Evolutionary conservation across 2,329 filamentous ascomycete species (phyloP), one percentile per base, ranked within the genome.

Genomic region (Phaeosphaeriaceae sp.): DNA sequence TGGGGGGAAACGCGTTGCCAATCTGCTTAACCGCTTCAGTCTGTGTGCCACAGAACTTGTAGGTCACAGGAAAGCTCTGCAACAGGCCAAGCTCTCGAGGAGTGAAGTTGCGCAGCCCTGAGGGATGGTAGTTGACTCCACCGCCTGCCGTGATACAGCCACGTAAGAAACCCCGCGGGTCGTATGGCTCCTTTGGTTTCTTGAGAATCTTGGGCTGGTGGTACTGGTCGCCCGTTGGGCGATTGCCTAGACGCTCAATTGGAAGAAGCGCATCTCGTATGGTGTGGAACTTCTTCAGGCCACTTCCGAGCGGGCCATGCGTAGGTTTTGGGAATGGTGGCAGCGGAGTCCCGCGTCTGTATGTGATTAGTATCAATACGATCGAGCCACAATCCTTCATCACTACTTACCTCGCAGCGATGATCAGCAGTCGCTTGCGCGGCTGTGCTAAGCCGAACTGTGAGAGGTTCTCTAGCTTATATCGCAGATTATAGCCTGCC

Each of bases 241-340:
- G 22, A 0, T 9, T 5, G 9, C 46, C 42, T 0, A 50, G 51
- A 1, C 55, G 60, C 9, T 59, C 31, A 1, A 75, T 20, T 0
- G 60, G 57, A 7, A 42, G 22, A 2, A 77, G 54, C 0, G 70
- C 69, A 21, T 75, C 64, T 0, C 40, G 56, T 2, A 77, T 70
- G 1, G 56, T 61, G 0, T 62, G 51, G 11, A 52, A 69, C 0
- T 48, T 63, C 21, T 69, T 67, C 0, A 77, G 45, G 0, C 74
- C 69, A 19, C 52, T 67, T 1, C 60, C 62, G 1, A 20, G 2
- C 0, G 61, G 56, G 21, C 74, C 74, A 46, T 74, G 64, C 0
- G 60, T 69, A 0, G 66, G 60, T 10, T 62, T 62, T 0, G 75
- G 75, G 24, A 77, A 75, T 0, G 68, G 68, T 0, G 75, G 73